These are phyloP conservation scores for Alternaria rosae DNA, from an alignment of 2,329 filamentous ascomycete genomes.

Conservation along the genomic window DNA sequence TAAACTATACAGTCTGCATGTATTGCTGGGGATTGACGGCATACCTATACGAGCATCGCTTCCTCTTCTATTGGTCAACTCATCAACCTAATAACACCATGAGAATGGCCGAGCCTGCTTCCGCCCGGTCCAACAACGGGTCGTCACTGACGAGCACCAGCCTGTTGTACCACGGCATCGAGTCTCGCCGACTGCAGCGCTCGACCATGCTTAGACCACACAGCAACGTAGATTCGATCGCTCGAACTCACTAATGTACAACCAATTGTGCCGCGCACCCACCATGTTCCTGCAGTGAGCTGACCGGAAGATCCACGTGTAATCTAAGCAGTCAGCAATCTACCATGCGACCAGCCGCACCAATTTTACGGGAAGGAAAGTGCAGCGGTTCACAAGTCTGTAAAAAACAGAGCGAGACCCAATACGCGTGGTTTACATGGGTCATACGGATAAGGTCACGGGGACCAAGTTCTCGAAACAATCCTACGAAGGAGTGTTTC, in stretches of 20 bases:
- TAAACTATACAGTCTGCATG: constrained; percentile 8
- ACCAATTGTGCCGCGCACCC: constrained; percentile 1
- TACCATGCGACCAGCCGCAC: constrained; percentile 5
- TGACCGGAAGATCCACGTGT: constrained; percentile 9
- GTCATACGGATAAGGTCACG: constrained; percentile 1
- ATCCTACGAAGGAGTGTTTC: background rate
- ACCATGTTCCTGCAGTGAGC: background rate
- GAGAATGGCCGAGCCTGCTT: background rate
- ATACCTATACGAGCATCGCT: constrained; percentile 10
- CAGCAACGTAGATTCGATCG: constrained; percentile 1
- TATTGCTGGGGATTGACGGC: constrained; percentile 1
- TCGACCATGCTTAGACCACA: constrained; percentile 19
- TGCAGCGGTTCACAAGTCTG: constrained; percentile 2
- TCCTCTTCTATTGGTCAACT: constrained; percentile 12
- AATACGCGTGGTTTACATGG: constrained; percentile 3
- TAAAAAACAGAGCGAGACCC: constrained; percentile 1
- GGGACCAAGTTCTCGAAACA: background rate
- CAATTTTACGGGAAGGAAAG: background rate
- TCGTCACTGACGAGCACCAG: constrained; percentile 2
- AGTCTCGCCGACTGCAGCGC: constrained; percentile 2
- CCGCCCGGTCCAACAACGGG: constrained; percentile 2
- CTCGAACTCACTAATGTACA: constrained; percentile 7
- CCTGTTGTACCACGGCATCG: background rate
- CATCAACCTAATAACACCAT: constrained; percentile 3
- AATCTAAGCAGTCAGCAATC: constrained; percentile 11